A percentile compares a stretch with the other conserved stretches of the same genome.
These are phyloP conservation scores for Phytophthora pini DNA, from an alignment of 352 stramenopile species.

Conservation along the genomic window DNA sequence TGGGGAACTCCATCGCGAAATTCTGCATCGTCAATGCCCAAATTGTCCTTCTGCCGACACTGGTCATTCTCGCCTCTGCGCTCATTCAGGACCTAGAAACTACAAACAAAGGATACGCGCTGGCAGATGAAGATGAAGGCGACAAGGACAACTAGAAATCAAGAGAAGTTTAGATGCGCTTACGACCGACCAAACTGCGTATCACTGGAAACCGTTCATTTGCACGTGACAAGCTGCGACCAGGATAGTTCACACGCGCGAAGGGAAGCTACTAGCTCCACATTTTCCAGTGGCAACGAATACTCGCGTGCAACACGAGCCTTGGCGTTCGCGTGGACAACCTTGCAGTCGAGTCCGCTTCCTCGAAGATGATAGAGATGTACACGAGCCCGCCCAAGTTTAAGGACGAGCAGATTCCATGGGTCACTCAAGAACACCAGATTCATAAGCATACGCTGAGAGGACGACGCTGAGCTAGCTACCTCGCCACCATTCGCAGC, in stretches of 20 bases:
- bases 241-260: constrained; percentile 56
- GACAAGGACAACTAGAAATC: constrained; percentile 26
- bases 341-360: constrained; percentile 37
- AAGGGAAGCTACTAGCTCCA: constrained; percentile 53
- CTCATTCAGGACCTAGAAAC: constrained; percentile 40
- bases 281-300: constrained; percentile 45
- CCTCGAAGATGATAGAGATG: constrained; percentile 37
- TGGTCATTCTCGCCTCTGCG: constrained; percentile 47
- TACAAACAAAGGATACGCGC: constrained; percentile 15
- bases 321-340: constrained; percentile 58
- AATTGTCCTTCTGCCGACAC: constrained; percentile 72
- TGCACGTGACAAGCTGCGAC: constrained; percentile 58
- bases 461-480: constrained; percentile 24
- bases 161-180: too few species aligned
- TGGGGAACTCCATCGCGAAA: constrained; percentile 86
- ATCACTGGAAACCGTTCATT: constrained; percentile 19
- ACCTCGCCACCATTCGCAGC: constrained; percentile 8
- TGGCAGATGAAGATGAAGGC: constrained; percentile 14
- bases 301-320: constrained; percentile 60
- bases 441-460: constrained; percentile 63
- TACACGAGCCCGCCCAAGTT: constrained; percentile 55
- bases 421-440: constrained; percentile 61
- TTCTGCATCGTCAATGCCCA: constrained; percentile 83
- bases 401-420: constrained; percentile 60
- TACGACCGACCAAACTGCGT: too few species aligned